Percentiles rank a stretch among this genome's conserved stretches.
Evolutionary conservation across 2,329 filamentous ascomycete genomes (phyloP).

Genomic region (Neopestalotiopsis sp.): DNA sequence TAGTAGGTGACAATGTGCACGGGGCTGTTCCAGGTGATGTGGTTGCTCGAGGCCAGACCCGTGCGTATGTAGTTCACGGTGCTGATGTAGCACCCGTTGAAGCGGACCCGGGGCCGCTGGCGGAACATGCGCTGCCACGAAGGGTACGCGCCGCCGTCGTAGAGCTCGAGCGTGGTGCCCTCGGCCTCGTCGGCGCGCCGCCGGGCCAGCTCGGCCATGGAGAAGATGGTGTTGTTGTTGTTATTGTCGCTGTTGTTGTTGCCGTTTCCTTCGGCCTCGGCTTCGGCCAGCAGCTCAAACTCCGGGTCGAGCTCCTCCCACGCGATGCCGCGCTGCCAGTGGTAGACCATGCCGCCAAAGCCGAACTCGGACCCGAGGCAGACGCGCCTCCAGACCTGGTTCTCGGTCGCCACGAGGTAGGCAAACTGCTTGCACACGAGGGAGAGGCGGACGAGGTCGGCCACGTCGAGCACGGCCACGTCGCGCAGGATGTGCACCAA

Average conservation of each 20-base stretch:
- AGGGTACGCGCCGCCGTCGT: conserved; percentile 47
- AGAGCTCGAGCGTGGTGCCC: conserved; percentile 45
- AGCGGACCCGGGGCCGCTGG: conserved; percentile 82
- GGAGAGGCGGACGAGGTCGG: conserved; percentile 75
- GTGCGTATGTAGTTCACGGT: conserved; percentile 94
- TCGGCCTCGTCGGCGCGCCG: conserved; percentile 38
- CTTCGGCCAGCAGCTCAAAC: conserved; percentile 24
- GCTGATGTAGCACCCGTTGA: conserved; percentile 95
- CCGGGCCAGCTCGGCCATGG: conserved; percentile 42
- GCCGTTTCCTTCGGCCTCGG: conserved; percentile 23
- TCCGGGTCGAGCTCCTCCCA: conserved; percentile 55
- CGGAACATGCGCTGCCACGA: conserved; percentile 76
- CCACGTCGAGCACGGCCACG: conserved; percentile 75
- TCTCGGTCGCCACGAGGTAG: conserved; percentile 82
- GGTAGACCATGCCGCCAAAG: conserved; percentile 83
- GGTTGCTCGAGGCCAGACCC: conserved; percentile 73
- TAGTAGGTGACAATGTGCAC: conserved; percentile 98
- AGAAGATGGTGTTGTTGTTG: conserved; percentile 28
- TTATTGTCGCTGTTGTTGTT: too few relatives aligned
- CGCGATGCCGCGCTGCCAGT: conserved; percentile 67
- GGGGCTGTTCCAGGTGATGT: conserved; percentile 77
- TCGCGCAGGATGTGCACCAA: conserved; percentile 78
- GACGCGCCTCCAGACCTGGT: conserved; percentile 83
- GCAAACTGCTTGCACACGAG: conserved; percentile 87
- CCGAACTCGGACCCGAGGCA: conserved; percentile 75